Conservation (phyloP, 768 basidiomycete species). For the Boletus subparvulus region DNA sequence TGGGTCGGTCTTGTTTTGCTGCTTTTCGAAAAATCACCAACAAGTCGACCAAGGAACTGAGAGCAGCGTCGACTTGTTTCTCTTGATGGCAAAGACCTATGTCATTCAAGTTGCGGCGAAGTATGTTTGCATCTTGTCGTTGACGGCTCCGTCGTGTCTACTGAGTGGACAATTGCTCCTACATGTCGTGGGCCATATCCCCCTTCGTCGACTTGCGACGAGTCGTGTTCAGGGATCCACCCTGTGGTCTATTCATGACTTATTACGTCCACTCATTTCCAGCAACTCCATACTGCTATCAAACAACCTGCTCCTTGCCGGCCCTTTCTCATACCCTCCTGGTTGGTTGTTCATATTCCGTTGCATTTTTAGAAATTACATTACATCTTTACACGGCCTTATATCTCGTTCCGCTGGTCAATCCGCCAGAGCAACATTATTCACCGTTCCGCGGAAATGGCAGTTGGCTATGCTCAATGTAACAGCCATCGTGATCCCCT, state of each 20-base stretch:
- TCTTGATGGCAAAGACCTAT: not conserved
- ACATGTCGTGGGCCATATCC: not conserved
- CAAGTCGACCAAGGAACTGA: not conserved
- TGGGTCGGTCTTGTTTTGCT: conserved; percentile 7
- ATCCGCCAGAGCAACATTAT: not conserved
- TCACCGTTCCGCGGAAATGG: conserved; percentile 16
- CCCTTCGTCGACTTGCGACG: not conserved
- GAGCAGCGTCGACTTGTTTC: not conserved
- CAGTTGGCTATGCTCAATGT: conserved; percentile 19
- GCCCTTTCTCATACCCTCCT: conserved; percentile 6
- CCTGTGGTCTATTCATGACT: not conserved
- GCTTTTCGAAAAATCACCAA: not conserved
- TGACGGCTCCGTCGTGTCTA: not conserved
- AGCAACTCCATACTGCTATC: conserved; percentile 7
- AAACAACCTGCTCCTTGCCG: not conserved
- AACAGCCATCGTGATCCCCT: not conserved
- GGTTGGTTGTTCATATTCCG: conserved; percentile 4
- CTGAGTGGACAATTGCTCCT: not conserved
- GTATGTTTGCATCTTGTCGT: not conserved
- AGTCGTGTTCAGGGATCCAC: conserved; percentile 4
- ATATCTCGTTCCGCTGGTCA: not conserved
- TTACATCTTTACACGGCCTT: conserved; percentile 2
- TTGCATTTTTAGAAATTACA: conserved; percentile 3
- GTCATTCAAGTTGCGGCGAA: not conserved
- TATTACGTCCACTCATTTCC: conserved; percentile 13